phyloP scores from a whole-genome alignment of 1,284 basidiomycete genomes.

The Ustilago esculenta region DNA sequence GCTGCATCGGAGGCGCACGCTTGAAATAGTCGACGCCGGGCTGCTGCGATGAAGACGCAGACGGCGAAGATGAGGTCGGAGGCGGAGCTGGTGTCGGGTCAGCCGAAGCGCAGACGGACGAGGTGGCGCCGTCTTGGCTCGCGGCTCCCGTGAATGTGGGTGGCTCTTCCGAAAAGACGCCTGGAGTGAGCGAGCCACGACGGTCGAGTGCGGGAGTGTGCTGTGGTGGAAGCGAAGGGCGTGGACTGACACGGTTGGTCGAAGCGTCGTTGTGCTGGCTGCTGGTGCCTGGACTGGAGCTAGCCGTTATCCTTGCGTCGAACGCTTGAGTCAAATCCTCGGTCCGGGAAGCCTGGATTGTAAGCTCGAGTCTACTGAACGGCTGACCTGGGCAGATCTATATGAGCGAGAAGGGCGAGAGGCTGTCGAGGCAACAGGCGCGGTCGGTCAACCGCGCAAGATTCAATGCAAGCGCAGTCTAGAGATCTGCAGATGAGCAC shows the following conservation, averaged over 20 bases:
- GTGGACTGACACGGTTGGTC: neutral
- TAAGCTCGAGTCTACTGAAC: neutral
- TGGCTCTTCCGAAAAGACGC: slow-evolving; percentile 51
- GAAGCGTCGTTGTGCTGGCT: slow-evolving; percentile 6
- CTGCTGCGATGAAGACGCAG: slow-evolving; percentile 11
- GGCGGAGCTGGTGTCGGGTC: slow-evolving; percentile 6
- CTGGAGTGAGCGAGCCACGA: slow-evolving; percentile 37
- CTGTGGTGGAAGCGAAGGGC: slow-evolving; percentile 2
- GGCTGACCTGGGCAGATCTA: too few relatives aligned
- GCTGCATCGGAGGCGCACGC: slow-evolving; percentile 10
- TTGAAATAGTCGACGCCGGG: slow-evolving; percentile 36
- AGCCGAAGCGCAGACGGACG: slow-evolving; percentile 4
- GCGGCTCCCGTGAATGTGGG: slow-evolving; percentile 13
- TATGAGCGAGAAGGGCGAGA: too few relatives aligned
- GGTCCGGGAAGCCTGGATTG: too few relatives aligned
- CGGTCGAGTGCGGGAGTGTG: slow-evolving; percentile 17
- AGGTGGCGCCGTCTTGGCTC: neutral
- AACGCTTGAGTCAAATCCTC: too few relatives aligned
- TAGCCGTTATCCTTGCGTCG: too few relatives aligned
- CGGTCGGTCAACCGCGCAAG: too few relatives aligned
- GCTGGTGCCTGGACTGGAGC: slow-evolving; percentile 1
- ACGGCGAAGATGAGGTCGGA: slow-evolving; percentile 7
- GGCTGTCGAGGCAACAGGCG: too few relatives aligned
- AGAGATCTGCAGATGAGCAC: neutral
- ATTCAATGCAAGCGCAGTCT: too few relatives aligned